Conservation (phyloP, 139 green algal genomes). For the Chlorella sorokiniana region DNA sequence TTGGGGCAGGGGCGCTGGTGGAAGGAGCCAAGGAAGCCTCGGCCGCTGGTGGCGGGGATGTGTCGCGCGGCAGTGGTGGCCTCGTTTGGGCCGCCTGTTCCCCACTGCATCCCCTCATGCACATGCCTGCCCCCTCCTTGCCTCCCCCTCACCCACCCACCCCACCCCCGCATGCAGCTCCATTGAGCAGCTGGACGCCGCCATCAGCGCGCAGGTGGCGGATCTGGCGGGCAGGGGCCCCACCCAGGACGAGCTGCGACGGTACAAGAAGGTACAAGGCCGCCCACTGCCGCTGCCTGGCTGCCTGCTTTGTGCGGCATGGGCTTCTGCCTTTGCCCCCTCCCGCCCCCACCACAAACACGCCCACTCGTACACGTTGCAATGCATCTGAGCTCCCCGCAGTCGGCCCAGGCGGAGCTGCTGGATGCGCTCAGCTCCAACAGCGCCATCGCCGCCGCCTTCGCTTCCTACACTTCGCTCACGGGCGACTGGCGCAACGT, state of each 20-base stretch:
- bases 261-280: constrained; percentile 52
- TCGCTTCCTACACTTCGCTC: constrained; percentile 57
- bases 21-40: no score
- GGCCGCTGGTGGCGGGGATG: no score
- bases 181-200: constrained; percentile 37
- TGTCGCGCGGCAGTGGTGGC: not conserved
- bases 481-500: constrained; percentile 45
- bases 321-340: no score
- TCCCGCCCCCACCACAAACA: no score
- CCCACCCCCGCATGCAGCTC: not conserved
- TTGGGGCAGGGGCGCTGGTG: no score
- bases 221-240: constrained; percentile 51
- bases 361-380: no score
- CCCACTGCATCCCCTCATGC: not conserved
- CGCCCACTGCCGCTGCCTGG: no score
- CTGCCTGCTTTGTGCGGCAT: not conserved
- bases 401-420: constrained; percentile 47
- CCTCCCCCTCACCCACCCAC: no score
- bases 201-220: constrained; percentile 47
- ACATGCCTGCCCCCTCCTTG: not conserved
- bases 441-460: constrained; percentile 52
- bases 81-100: not conserved
- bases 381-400: no score
- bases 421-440: constrained; percentile 58
- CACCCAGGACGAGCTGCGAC: constrained; percentile 50